phyloP scores from a whole-genome alignment of 768 basidiomycete species.

The Tulasnella sp. region DNA sequence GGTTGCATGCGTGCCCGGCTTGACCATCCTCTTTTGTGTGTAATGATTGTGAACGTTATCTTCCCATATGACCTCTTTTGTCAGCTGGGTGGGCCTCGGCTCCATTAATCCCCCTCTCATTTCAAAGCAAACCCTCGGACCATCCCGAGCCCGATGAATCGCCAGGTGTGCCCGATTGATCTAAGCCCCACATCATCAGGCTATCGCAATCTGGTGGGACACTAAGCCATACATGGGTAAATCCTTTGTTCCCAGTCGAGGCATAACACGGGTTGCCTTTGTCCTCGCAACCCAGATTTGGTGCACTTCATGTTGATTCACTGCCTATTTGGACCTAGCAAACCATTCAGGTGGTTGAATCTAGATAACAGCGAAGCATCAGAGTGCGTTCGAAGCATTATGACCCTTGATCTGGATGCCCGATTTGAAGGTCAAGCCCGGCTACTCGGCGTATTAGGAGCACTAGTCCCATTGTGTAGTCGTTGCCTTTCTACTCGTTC shows the following conservation, averaged over 20 bases:
- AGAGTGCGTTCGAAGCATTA: slow-evolving; percentile 6
- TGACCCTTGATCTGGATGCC: not conserved
- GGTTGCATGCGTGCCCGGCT: not conserved
- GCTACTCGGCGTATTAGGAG: not conserved
- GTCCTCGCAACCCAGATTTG: not conserved
- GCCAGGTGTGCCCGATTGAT: not conserved
- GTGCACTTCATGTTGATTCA: not conserved
- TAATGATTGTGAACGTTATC: not conserved
- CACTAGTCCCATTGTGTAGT: not conserved
- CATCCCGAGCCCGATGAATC: not conserved
- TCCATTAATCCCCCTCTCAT: not conserved
- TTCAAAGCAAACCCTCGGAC: not conserved
- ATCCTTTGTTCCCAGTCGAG: slow-evolving; percentile 8
- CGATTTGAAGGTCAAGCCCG: slow-evolving; percentile 9
- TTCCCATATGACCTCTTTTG: not conserved
- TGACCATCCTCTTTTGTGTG: not conserved
- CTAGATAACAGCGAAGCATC: slow-evolving; percentile 1
- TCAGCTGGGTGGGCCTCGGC: not conserved
- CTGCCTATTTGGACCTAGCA: not conserved
- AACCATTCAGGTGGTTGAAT: not conserved
- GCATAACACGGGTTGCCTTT: not conserved
- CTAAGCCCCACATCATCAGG: not conserved
- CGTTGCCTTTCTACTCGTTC: not conserved
- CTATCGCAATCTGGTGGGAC: not conserved
- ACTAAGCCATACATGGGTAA: not conserved